phyloP scores from a whole-genome alignment of 108 stramenopile species.

The Skeletonema costatum region DNA sequence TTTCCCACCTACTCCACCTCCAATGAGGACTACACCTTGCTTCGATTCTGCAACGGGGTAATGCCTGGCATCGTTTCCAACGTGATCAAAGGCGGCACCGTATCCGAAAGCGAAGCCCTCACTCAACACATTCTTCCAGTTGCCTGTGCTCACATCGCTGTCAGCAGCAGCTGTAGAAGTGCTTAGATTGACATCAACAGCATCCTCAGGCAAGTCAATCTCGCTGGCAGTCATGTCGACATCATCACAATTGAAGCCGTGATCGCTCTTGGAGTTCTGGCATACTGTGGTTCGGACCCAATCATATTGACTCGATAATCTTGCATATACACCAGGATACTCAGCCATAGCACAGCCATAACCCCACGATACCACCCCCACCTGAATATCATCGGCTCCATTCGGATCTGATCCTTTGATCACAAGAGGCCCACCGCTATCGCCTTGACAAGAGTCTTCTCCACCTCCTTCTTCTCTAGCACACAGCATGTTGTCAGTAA shows the following conservation, averaged over 20 bases:
- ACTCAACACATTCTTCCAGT: not conserved
- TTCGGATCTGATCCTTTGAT: conserved; percentile 11
- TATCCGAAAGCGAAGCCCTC: conserved; percentile 1
- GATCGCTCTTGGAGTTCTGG: not conserved
- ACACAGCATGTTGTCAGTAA: conserved; percentile 38
- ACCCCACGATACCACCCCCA: conserved; percentile 46
- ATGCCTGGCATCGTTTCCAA: not conserved
- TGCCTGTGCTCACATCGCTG: not conserved
- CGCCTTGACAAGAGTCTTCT: conserved; percentile 33
- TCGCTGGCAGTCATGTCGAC: no score
- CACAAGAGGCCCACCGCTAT: conserved; percentile 44
- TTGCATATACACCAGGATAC: conserved; percentile 48
- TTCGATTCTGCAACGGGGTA: not conserved
- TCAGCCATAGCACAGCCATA: conserved; percentile 18
- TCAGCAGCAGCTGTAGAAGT: not conserved
- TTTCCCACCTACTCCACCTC: not conserved
- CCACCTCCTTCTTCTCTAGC: conserved; percentile 6
- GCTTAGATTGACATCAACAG: not conserved
- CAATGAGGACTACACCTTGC: not conserved
- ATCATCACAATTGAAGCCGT: not conserved
- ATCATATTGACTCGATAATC: conserved; percentile 19
- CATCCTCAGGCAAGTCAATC: not conserved
- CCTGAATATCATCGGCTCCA: conserved; percentile 27
- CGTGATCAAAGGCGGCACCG: not conserved
- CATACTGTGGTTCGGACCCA: conserved; percentile 23